Percentiles rank a stretch among this genome's conserved stretches.
These are phyloP conservation scores for Kingdonia uniflora DNA, from an alignment of 164 flowering plant genomes.

Conservation along the genomic window DNA sequence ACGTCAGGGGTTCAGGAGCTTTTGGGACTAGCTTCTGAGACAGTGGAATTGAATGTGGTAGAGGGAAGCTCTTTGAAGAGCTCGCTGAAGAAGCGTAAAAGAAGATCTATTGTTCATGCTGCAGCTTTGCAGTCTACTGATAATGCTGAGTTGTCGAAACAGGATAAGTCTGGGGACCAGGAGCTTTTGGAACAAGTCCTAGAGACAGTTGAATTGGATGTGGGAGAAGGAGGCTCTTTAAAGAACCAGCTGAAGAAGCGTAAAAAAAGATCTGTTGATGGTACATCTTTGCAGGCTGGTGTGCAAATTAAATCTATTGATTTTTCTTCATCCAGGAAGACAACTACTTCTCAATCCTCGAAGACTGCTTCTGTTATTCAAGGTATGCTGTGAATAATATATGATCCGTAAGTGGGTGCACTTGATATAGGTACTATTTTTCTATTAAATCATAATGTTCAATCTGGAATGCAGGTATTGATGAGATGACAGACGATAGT, in stretches of 20 bases:
- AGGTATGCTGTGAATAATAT: constrained; percentile 30
- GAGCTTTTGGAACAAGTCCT: constrained; percentile 2
- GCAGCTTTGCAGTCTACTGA: no score
- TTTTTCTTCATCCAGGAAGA: constrained; percentile 13
- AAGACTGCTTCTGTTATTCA: constrained; percentile 14
- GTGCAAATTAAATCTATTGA: constrained; percentile 7
- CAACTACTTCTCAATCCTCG: constrained; percentile 7
- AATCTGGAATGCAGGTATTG: constrained; percentile 12
- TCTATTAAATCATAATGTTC: neutral
- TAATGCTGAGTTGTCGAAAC: constrained; percentile 8
- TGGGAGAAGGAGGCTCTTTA: constrained; percentile 9
- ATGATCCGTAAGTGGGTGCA: no score
- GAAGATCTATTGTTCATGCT: no score
- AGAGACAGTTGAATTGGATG: constrained; percentile 16
- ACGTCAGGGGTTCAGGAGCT: no score
- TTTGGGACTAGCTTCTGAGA: no score
- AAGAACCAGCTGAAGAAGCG: constrained; percentile 12
- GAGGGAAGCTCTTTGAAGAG: no score
- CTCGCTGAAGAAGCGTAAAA: no score
- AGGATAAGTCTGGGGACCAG: constrained; percentile 24
- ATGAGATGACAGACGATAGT: constrained; percentile 11
- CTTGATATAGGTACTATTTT: no score
- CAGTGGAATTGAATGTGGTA: no score
- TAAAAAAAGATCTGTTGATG: constrained; percentile 10
- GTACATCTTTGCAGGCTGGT: constrained; percentile 6